Base-by-base conservation (phyloP, 2,329 filamentous ascomycete species). In the Nemania sp. region DNA sequence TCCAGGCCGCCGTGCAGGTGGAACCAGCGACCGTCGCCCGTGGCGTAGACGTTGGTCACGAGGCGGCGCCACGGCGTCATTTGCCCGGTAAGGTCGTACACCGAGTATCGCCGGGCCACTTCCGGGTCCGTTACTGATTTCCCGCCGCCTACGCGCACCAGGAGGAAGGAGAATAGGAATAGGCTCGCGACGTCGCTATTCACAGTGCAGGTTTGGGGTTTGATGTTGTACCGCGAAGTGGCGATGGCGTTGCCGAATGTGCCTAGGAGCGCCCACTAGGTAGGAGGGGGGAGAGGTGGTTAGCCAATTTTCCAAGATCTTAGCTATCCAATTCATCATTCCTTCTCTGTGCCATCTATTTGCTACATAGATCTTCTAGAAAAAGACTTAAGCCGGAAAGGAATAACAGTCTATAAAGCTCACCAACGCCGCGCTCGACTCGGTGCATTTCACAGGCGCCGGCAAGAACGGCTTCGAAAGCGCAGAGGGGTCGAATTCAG, bases 1-100 rank as follows among this genome's bases (percentile, higher is more conserved):
- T 72, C 64, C 39, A 73, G 54, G 1, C 70, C 66, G 1, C 70
- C 70, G 40, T 73, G 70, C 2, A 72, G 54, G 28, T 72, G 70
- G 45, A 70, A 73, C 63, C 65, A 72, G 6, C 67, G 60, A 0
- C 66, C 66, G 23, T 72, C 69, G 11, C 66, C 65, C 1, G 70
- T 71, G 31, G 65, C 63, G 47, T 73, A 72, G 6, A 72, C 61
- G 19, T 70, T 71, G 0, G 70, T 72, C 4, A 69, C 66, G 11
- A 69, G 59, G 4, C 66, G 62, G 6, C 67, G 64, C 57, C 68
- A 71, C 11, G 66, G 64, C 24, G 60, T 60, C 41, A 60, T 59
- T 46, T 68, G 64, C 14, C 54, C 43, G 17, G 56, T 59, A 14
- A 57, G 58, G 30, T 69, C 67, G 49, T 65, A 64, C 23, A 61